A percentile compares a stretch with the other conserved stretches of the same genome.
phyloP scores from a whole-genome alignment of 2,329 filamentous ascomycete species.

The Pseudocercospora fijiensis region DNA sequence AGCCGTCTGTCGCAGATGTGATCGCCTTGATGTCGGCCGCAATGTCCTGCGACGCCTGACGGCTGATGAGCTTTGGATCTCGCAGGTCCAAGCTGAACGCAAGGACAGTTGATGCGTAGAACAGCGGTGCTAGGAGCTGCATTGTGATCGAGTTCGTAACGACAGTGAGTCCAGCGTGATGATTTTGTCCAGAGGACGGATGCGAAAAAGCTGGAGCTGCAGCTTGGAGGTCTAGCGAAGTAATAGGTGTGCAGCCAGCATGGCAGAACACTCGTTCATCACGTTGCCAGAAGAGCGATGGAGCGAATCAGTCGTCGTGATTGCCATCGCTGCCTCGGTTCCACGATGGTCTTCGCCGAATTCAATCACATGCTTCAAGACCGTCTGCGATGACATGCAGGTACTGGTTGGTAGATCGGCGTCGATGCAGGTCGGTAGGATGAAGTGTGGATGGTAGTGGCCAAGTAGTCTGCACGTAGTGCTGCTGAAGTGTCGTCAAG shows the following conservation, averaged over 20 bases:
- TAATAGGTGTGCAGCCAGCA: slow-evolving; percentile 5
- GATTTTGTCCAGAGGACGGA: neutral
- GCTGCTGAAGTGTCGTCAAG: neutral
- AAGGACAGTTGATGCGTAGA: slow-evolving; percentile 12
- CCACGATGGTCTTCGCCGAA: neutral
- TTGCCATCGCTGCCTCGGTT: neutral
- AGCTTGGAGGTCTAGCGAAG: slow-evolving; percentile 2
- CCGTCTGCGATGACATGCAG: slow-evolving; percentile 3
- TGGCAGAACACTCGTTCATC: slow-evolving; percentile 5
- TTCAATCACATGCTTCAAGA: slow-evolving; percentile 4
- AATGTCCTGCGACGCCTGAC: slow-evolving; percentile 16
- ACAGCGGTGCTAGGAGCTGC: slow-evolving; percentile 17
- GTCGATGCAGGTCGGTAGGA: slow-evolving; percentile 5
- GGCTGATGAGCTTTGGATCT: slow-evolving; percentile 11
- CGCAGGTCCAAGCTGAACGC: slow-evolving; percentile 18
- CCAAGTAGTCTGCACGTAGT: slow-evolving; percentile 1
- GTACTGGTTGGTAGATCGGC: slow-evolving; percentile 5
- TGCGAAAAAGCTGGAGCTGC: neutral
- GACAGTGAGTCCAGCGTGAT: neutral
- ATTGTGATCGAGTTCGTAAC: slow-evolving; percentile 10
- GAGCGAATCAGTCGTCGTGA: slow-evolving; percentile 5
- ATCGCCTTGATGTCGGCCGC: slow-evolving; percentile 16
- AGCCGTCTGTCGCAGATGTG: slow-evolving; percentile 11
- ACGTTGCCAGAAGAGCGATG: neutral
- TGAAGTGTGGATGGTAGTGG: slow-evolving; percentile 3